Evolutionary conservation across 78 protist species (phyloP).

Genomic region (Protostelium mycophagum): DNA sequence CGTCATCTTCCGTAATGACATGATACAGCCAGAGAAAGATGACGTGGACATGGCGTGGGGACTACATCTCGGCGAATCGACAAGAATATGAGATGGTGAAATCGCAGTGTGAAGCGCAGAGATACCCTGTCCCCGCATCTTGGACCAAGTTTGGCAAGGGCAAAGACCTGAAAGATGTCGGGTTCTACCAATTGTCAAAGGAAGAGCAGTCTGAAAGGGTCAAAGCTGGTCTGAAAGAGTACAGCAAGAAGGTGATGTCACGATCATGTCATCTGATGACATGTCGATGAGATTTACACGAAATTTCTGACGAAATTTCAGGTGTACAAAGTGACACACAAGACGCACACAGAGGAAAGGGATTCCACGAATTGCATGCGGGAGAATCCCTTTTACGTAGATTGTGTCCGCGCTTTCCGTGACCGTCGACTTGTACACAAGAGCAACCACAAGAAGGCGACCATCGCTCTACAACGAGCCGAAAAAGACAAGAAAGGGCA

Average conservation of each 20-base stretch:
- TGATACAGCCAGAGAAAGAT: constrained; percentile 57
- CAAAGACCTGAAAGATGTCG: not conserved
- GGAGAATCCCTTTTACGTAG: constrained; percentile 97
- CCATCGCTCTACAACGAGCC: constrained; percentile 42
- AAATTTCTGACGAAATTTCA: not conserved
- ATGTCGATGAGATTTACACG: not conserved
- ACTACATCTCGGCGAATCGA: constrained; percentile 63
- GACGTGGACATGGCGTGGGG: constrained; percentile 95
- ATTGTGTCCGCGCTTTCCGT: constrained; percentile 93
- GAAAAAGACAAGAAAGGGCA: constrained; percentile 17
- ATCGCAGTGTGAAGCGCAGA: constrained; percentile 73
- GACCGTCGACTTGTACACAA: constrained; percentile 96
- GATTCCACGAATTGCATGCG: constrained; percentile 94
- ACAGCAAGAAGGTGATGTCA: constrained; percentile 47
- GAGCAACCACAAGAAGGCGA: constrained; percentile 74
- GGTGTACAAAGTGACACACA: constrained; percentile 61
- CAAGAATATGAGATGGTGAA: constrained; percentile 54
- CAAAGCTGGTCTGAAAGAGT: constrained; percentile 74
- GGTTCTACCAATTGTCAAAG: constrained; percentile 46
- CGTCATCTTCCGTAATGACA: not conserved
- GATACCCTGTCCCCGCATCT: not conserved
- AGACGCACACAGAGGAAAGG: constrained; percentile 25
- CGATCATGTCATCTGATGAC: not conserved
- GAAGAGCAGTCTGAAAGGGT: constrained; percentile 44
- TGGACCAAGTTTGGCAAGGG: constrained; percentile 23